Conservation (phyloP, 2,329 filamentous ascomycete species). For the Didymella glomerata region DNA sequence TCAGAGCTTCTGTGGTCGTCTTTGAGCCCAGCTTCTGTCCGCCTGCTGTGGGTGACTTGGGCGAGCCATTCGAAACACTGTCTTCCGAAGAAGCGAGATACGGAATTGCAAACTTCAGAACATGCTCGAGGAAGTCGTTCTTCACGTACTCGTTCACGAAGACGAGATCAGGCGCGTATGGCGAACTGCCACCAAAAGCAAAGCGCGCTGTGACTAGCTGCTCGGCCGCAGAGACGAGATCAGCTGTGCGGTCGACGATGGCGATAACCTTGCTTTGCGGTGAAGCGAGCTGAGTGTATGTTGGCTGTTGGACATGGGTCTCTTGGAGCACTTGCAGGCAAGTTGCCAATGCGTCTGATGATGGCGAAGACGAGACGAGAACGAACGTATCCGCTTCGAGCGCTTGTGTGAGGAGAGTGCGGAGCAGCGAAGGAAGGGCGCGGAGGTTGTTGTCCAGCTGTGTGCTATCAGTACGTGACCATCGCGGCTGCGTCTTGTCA, state of each 20-base stretch:
- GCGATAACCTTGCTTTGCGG: slow-evolving; percentile 56
- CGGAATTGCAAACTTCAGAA: slow-evolving; percentile 52
- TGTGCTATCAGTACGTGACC: background rate
- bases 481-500: background rate
- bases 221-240: slow-evolving; percentile 62
- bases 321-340: slow-evolving; percentile 49
- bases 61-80: slow-evolving; percentile 21
- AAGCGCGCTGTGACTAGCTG: slow-evolving; percentile 64
- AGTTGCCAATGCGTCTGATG: slow-evolving; percentile 32
- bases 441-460: slow-evolving; percentile 55
- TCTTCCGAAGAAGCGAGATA: slow-evolving; percentile 32
- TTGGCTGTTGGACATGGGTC: slow-evolving; percentile 18
- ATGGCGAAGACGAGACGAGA: slow-evolving; percentile 50
- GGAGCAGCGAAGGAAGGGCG: slow-evolving; percentile 47
- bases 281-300: slow-evolving; percentile 49
- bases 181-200: slow-evolving; percentile 63
- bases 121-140: slow-evolving; percentile 62
- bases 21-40: slow-evolving; percentile 24
- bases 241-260: slow-evolving; percentile 68
- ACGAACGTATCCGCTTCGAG: slow-evolving; percentile 61
- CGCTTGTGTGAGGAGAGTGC: slow-evolving; percentile 50
- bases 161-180: slow-evolving; percentile 69
- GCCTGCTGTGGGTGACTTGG: slow-evolving; percentile 6
- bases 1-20: slow-evolving; percentile 18
- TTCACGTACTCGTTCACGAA: slow-evolving; percentile 71